A percentile compares a stretch with the other conserved stretches of the same genome.
Evolutionary conservation across 2,329 filamentous ascomycete genomes (phyloP).

Genomic region (Colletotrichum nymphaeae): DNA sequence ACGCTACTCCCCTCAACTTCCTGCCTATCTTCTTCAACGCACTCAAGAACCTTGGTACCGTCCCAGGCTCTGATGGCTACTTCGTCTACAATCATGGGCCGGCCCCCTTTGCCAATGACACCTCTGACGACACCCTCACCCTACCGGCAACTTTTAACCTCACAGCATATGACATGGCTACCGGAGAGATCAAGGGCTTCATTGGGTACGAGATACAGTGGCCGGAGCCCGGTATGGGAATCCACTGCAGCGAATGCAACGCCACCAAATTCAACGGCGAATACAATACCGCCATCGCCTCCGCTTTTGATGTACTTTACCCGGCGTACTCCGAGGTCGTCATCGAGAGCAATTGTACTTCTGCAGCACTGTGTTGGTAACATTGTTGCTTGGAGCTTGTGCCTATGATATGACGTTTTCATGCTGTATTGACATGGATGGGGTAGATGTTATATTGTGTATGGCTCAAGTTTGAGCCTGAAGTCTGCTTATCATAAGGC

Average conservation of each 20-base stretch:
- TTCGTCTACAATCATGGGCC: slow-evolving; percentile 19
- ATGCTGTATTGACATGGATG: not conserved
- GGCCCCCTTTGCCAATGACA: slow-evolving; percentile 30
- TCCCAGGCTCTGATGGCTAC: slow-evolving; percentile 16
- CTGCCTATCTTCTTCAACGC: slow-evolving; percentile 30
- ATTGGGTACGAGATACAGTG: slow-evolving; percentile 31
- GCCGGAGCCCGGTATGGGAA: slow-evolving; percentile 3
- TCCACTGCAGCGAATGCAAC: slow-evolving; percentile 34
- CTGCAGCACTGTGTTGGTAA: slow-evolving; percentile 25
- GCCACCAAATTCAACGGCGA: slow-evolving; percentile 22
- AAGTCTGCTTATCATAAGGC: too few relatives aligned
- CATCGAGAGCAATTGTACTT: slow-evolving; percentile 32
- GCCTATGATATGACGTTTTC: not conserved
- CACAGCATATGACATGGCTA: slow-evolving; percentile 23
- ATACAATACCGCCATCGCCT: slow-evolving; percentile 30
- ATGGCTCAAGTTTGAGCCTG: not conserved
- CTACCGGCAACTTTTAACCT: slow-evolving; percentile 28
- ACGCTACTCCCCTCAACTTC: slow-evolving; percentile 26
- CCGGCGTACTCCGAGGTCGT: slow-evolving; percentile 30
- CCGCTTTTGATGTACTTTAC: slow-evolving; percentile 31
- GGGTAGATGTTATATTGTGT: not conserved
- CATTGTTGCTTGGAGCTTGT: not conserved
- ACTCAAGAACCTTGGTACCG: slow-evolving; percentile 35
- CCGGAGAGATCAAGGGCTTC: slow-evolving; percentile 23
- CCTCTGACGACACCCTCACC: slow-evolving; percentile 30